phyloP scores from a whole-genome alignment of 805 yeast species.

The Alloascoidea hylecoeti region DNA sequence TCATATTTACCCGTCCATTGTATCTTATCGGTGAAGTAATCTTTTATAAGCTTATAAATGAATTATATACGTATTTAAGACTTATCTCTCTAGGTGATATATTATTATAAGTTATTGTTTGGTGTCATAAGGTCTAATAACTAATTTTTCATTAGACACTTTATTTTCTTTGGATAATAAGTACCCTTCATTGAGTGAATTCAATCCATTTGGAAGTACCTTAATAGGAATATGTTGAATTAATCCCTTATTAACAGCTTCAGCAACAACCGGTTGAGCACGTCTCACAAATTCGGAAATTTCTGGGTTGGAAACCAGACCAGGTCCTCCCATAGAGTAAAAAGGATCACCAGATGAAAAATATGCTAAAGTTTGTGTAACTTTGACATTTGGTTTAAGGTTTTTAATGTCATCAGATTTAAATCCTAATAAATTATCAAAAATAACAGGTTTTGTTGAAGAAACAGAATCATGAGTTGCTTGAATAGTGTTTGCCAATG shows the following conservation, averaged over 20 bases:
- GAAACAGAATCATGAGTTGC: not conserved
- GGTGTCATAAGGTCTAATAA: not conserved
- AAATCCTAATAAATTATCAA: not conserved
- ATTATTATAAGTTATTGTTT: too few relatives aligned
- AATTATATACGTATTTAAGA: too few relatives aligned
- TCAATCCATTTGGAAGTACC: not conserved
- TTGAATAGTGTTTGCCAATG: conserved; percentile 2
- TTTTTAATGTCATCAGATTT: not conserved
- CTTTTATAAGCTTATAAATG: too few relatives aligned
- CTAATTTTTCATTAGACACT: conserved; percentile 1
- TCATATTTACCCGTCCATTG: too few relatives aligned
- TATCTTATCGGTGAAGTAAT: too few relatives aligned
- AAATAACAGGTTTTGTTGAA: not conserved
- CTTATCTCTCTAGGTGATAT: too few relatives aligned
- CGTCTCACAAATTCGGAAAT: too few relatives aligned
- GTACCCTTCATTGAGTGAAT: not conserved
- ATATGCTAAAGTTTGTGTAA: not conserved
- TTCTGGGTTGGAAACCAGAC: too few relatives aligned
- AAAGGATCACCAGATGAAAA: not conserved
- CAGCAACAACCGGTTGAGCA: not conserved
- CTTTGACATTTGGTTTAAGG: not conserved
- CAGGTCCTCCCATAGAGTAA: not conserved
- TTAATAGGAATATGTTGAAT: not conserved
- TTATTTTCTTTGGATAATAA: not conserved
- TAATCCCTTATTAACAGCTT: not conserved